Evolutionary conservation across 768 basidiomycete genomes (phyloP).

Genomic region (Pleurotus sapidus): DNA sequence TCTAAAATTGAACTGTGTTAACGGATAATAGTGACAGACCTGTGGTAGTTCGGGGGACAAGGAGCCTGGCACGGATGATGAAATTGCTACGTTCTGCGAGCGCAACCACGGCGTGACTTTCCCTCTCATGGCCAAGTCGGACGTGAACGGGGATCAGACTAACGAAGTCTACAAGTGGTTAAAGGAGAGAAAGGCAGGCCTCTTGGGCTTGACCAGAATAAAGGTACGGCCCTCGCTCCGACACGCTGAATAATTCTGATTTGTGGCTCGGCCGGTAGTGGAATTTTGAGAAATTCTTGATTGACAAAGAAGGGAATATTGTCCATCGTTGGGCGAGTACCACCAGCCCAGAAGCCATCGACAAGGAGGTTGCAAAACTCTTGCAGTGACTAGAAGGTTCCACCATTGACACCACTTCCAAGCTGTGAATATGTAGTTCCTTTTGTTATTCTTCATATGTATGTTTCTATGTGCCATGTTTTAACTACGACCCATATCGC

Average conservation of each 20-base stretch:
- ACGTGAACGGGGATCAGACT: slow-evolving; percentile 85
- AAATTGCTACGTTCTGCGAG: slow-evolving; percentile 71
- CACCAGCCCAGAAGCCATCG: slow-evolving; percentile 65
- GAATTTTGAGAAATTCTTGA: slow-evolving; percentile 91
- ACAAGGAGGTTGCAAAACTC: slow-evolving; percentile 60
- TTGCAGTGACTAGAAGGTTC: slow-evolving; percentile 25
- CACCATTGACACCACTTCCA: not conserved
- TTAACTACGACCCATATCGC: too few species aligned
- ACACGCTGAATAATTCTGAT: not conserved
- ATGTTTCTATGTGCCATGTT: too few species aligned
- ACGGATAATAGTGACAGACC: not conserved
- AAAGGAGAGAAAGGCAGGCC: slow-evolving; percentile 73
- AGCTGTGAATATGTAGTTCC: not conserved
- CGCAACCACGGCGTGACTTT: slow-evolving; percentile 88
- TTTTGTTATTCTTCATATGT: not conserved
- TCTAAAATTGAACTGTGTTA: not conserved
- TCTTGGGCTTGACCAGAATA: slow-evolving; percentile 69
- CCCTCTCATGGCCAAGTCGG: slow-evolving; percentile 89
- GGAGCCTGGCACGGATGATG: slow-evolving; percentile 84
- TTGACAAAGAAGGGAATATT: slow-evolving; percentile 75
- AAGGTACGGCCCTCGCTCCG: slow-evolving; percentile 46
- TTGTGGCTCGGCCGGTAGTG: slow-evolving; percentile 43
- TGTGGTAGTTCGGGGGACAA: slow-evolving; percentile 71
- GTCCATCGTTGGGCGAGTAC: slow-evolving; percentile 76
- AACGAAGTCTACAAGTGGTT: slow-evolving; percentile 86